Base-by-base conservation (phyloP, 495 filamentous ascomycete species). In the Trichodelitschia bisporula region DNA sequence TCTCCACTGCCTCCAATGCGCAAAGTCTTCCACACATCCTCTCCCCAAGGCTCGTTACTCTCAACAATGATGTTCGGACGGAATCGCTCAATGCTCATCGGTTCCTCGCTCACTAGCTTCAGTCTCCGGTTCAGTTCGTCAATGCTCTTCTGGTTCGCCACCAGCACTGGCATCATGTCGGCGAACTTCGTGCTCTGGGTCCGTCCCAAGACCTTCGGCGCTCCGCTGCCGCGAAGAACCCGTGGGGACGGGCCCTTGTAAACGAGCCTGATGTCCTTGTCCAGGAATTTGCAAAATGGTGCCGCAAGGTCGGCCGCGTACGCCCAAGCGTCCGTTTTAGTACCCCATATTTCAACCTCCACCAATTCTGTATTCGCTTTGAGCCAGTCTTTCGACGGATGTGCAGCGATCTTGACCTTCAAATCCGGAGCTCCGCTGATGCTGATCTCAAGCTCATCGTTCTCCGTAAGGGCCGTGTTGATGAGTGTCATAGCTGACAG, bases 61-160 rank as follows among this genome's bases (percentile, higher is more conserved):
- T 32, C 25, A 11, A 55, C 46, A 20, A 55, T 39, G 34, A 55
- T 49, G 29, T 55, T 55, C 3, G 51, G 51, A 4, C 51, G 40
- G 36, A 55, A 55, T 15, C 51, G 51, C 27, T 63, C 57, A 16
- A 66, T 42, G 18, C 36, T 42, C 28, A 53, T 38, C 19, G n/a
- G 31, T 12, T 40, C 27, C 13, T 47, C 38, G 10, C 44, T 38
- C 14, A 40, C 31, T 1, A 17, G 29, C 14, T 39, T 23, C 5
- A 55, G 41, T 3, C 45, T 42, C 10, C 18, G n/a, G 32, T 55
- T 55, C 4, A 55, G 43, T 29, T 55, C 50, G 8, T 33, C 33
- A 9, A 69, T 47, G 8, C 54, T 59, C 19, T 48, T 36, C 26
- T 52, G 41, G 16, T 18, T 32, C 8, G 46, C 44, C 11, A 55